Base-by-base conservation (phyloP, 2,329 filamentous ascomycete species). In the Pochonia chlamydosporia region DNA sequence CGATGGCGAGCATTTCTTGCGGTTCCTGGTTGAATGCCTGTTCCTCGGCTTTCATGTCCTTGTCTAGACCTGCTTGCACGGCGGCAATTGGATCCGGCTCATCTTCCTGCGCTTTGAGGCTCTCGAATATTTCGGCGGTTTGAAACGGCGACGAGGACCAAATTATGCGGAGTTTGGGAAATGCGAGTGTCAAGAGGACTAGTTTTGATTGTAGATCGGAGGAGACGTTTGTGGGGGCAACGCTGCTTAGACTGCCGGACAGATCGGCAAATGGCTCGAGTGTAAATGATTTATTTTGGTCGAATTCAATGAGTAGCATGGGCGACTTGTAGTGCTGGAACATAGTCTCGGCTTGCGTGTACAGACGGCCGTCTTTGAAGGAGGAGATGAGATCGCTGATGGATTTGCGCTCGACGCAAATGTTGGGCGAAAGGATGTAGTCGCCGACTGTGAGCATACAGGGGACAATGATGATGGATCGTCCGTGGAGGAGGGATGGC, bases 391-490 rank as follows among this genome's bases (percentile, higher is more conserved):
- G 72, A 70, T 99, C 93, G 60, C 82, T 84, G 59, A 99, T 78
- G 23, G 88, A 95, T 70, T 99, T 99, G 41, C 93, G 87, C 71
- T 99, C 93, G 26, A 99, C 80, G 67, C 90, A 96, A 55, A 97
- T 93, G 54, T 83, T 80, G 1, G 92, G 92, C 1, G 89, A 93
- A 36, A 99, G 76, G 51, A 99, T 85, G 66, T 99, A 99, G 70
- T 99, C 93, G 53, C 89, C 93, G 0, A 99, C 92, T 1, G 92
- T 99, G 50, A 99, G 74, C 81, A 95, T 95, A 67, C 92, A 96
- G 2, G 93, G 93, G 0, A 97, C 85, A 37, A 97, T 83, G 28
- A 90, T 74, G 73, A 96, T 92, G 57, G 82, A 88, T 44, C 89
- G 85, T 1, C 88, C 93, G 64, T 99, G 92, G 2, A 97, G 76